phyloP scores from a whole-genome alignment of 176 grass and related monocot genomes.

The Musa itinerans region DNA sequence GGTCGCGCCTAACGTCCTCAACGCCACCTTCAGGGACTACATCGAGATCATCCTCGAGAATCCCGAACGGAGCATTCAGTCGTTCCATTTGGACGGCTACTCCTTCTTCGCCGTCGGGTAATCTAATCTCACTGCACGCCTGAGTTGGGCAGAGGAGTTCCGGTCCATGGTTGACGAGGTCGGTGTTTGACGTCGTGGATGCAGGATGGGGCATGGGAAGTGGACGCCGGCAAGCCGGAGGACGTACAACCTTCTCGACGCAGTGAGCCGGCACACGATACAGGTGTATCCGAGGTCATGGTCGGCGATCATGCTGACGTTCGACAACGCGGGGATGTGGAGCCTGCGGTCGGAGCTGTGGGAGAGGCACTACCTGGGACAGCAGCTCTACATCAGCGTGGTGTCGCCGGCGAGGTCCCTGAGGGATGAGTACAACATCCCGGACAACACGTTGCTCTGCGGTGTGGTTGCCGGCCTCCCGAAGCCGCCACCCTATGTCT shows the following conservation, averaged over 20 bases:
- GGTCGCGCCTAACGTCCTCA: background rate
- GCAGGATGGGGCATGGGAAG: slow-evolving; percentile 1
- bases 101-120: slow-evolving; percentile 6
- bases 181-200: background rate
- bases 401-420: background rate
- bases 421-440: background rate
- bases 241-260: slow-evolving; percentile 3
- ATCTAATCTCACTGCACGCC: no score
- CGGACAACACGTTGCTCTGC: background rate
- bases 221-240: background rate
- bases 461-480: background rate
- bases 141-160: no score
- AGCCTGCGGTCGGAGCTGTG: background rate
- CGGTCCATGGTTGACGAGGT: no score
- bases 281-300: slow-evolving; percentile 6
- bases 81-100: background rate
- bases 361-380: slow-evolving; percentile 6
- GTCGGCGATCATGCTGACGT: slow-evolving; percentile 2
- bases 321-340: slow-evolving; percentile 11
- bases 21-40: background rate
- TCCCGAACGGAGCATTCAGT: background rate
- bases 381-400: slow-evolving; percentile 3
- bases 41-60: slow-evolving; percentile 6
- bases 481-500: background rate
- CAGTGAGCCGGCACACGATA: background rate